Evolutionary conservation across 192 early-diverging fungal species (phyloP).

Genomic region (Coemansia sp.): DNA sequence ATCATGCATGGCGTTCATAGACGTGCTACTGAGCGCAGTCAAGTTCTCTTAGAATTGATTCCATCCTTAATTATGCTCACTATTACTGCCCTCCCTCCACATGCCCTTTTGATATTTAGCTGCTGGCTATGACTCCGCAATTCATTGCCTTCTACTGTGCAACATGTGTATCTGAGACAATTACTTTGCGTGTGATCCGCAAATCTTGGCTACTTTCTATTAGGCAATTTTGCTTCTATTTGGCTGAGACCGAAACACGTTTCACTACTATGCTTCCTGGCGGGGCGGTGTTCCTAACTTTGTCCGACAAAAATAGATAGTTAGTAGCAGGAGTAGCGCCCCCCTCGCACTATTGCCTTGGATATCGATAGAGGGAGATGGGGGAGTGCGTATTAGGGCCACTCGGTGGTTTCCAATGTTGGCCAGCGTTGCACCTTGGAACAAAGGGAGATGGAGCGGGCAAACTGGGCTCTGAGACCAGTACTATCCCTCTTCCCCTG

Average conservation of each 20-base stretch:
- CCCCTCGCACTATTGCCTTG: background rate
- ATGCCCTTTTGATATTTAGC: background rate
- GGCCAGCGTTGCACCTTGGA: background rate
- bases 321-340: background rate
- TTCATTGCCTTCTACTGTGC: background rate
- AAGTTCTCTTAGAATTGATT: too few relatives aligned
- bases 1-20: too few relatives aligned
- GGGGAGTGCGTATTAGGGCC: background rate
- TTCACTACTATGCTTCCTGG: background rate
- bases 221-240: background rate
- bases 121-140: background rate
- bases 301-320: background rate
- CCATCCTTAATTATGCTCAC: background rate
- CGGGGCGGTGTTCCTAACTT: background rate
- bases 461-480: background rate
- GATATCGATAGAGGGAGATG: background rate
- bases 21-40: too few relatives aligned
- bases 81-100: background rate
- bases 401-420: background rate
- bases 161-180: background rate
- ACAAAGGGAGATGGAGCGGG: background rate
- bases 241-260: conserved; percentile 3
- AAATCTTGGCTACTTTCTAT: background rate
- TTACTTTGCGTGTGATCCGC: background rate
- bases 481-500: background rate